Base-by-base conservation (phyloP, 306 rosid genomes). In the Benincasa hispida region DNA sequence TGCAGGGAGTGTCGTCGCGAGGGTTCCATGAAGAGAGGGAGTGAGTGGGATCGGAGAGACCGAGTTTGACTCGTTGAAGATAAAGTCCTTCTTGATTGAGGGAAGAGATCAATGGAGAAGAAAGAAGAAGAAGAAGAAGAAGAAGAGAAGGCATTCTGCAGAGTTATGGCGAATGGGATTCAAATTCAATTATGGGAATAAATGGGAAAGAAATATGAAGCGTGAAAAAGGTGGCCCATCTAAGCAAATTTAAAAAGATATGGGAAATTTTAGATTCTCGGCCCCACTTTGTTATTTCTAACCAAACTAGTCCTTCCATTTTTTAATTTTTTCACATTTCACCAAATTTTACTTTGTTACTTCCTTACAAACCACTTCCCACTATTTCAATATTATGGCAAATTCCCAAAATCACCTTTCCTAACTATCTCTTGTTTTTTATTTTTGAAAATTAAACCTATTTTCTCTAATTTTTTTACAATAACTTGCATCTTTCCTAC, bases 51-150 rank as follows among this genome's bases (percentile, higher is more conserved):
- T 87, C 89, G 69, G 81, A 82, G 81, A 88, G 89, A 1, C 76
- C 84, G 47, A 21, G 82, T 35, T 85, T 91, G 74, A 85, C 83
- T 21, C 79, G 68, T 13, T 78, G 87, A 27, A 91, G 97, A 77
- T 85, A 83, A 80, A 84, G 87, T 22, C 91, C 97, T 0, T 91
- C 94, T 82, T 91, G 92, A 81, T 78, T 85, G n/a, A 91, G 82
- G 78, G 92, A 81, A 81, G 65, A 83, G 37, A 80, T 35, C 22
- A 22, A 18, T 12, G 74, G 76, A 8, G 60, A 24, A 61, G 69
- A 55, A 54, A 82, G 74, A 21, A 57, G 56, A 61, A 79, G 55
- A 5, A 83, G 48, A 35, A 84, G 76, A 41, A 69, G 15, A 11
- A 15, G 28, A 41, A 13, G 2, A 30, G 62, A 15, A 67, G 50